Evolutionary conservation across 805 yeast genomes (phyloP).

Genomic region (Candida dendrica): DNA sequence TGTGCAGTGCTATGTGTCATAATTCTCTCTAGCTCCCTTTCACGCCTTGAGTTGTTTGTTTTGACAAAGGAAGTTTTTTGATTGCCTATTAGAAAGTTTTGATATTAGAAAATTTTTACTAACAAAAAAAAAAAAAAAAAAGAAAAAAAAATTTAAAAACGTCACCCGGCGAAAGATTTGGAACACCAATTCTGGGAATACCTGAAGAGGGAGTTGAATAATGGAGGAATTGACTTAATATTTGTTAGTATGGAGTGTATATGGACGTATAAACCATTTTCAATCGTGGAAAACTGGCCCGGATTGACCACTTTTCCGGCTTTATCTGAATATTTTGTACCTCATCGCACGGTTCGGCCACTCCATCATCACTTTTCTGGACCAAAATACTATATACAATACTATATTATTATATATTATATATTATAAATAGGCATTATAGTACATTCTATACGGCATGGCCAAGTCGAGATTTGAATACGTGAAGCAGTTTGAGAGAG

Average conservation of each 20-base stretch:
- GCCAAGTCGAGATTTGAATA: constrained; percentile 86
- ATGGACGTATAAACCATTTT: too few species aligned
- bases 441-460: constrained; percentile 32
- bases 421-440: too few species aligned
- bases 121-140: neutral
- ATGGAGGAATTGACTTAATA: too few species aligned
- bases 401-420: too few species aligned
- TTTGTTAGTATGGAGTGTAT: too few species aligned
- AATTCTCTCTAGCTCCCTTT: neutral
- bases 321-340: neutral
- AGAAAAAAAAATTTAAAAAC: neutral
- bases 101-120: neutral
- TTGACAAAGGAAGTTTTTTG: too few species aligned
- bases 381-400: too few species aligned
- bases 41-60: neutral
- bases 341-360: neutral
- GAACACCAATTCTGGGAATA: too few species aligned
- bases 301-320: neutral
- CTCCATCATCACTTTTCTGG: too few species aligned
- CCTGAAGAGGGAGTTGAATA: too few species aligned
- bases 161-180: neutral
- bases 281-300: too few species aligned
- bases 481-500: constrained; percentile 75
- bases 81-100: neutral
- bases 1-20: constrained; percentile 30